A percentile compares a stretch with the other conserved stretches of the same genome.
Conservation (phyloP, 495 filamentous ascomycete species). For the Lindgomyces ingoldianus region DNA sequence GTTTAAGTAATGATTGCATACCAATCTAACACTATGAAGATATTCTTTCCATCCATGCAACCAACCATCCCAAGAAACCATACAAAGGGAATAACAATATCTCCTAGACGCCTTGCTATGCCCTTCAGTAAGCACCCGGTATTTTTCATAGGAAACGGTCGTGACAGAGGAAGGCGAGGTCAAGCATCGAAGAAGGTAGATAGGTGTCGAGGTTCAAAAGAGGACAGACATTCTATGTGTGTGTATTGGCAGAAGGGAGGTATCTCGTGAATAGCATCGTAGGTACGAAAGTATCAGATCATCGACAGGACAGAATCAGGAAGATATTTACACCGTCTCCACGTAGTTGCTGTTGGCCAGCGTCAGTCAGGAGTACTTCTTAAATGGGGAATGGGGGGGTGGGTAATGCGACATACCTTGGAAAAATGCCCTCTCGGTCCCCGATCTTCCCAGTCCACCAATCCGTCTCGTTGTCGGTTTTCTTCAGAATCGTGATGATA, state of each 20-base stretch:
- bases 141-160: neutral
- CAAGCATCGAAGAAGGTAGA: neutral
- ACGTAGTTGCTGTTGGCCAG: neutral
- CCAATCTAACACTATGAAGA: too few species aligned
- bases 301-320: neutral
- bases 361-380: neutral
- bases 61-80: too few species aligned
- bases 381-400: too few species aligned
- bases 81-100: neutral
- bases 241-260: neutral
- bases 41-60: too few species aligned
- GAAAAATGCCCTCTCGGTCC: slow-evolving; percentile 65
- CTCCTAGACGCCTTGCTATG: neutral
- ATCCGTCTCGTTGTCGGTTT: slow-evolving; percentile 86
- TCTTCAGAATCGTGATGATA: slow-evolving; percentile 93
- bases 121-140: neutral
- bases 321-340: neutral
- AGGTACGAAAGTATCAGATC: neutral
- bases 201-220: neutral
- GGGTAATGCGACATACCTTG: slow-evolving; percentile 50
- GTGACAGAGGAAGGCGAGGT: neutral
- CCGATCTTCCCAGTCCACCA: slow-evolving; percentile 81
- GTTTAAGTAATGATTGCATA: too few species aligned
- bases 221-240: neutral
- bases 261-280: neutral